Evolutionary conservation across 2,329 filamentous ascomycete species (phyloP).

Genomic region (Phaeosphaeria sp.): DNA sequence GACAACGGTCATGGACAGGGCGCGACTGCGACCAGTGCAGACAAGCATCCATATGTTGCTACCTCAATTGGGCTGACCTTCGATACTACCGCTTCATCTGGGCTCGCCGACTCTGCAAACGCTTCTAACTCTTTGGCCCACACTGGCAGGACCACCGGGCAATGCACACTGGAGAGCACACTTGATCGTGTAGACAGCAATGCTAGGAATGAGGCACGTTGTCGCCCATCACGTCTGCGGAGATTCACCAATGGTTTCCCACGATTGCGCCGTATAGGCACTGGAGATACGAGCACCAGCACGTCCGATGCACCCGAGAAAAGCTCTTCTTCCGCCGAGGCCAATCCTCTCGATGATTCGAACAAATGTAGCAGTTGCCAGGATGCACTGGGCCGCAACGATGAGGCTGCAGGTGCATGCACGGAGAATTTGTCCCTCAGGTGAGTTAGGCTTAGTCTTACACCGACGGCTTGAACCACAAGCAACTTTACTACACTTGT

Average conservation of each 20-base stretch:
- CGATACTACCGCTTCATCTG: slow-evolving; percentile 13
- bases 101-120: not conserved
- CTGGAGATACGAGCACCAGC: slow-evolving; percentile 18
- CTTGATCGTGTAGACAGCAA: slow-evolving; percentile 3
- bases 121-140: not conserved
- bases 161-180: slow-evolving; percentile 7
- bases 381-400: slow-evolving; percentile 1
- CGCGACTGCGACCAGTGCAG: slow-evolving; percentile 7
- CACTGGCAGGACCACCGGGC: slow-evolving; percentile 10
- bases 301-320: slow-evolving; percentile 9
- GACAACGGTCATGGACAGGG: slow-evolving; percentile 18
- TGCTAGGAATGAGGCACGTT: slow-evolving; percentile 1
- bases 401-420: slow-evolving; percentile 19
- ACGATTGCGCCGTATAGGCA: slow-evolving; percentile 27
- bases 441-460: slow-evolving; percentile 11
- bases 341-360: slow-evolving; percentile 1
- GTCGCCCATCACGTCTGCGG: slow-evolving; percentile 27
- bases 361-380: slow-evolving; percentile 1
- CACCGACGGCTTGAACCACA: not conserved
- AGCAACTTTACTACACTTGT: not conserved
- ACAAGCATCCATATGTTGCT: not conserved
- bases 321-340: not conserved
- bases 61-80: slow-evolving; percentile 19
- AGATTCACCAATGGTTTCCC: slow-evolving; percentile 26
- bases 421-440: slow-evolving; percentile 19